Conservation (phyloP, 352 stramenopile genomes). For the Aphanomyces invadans region DNA sequence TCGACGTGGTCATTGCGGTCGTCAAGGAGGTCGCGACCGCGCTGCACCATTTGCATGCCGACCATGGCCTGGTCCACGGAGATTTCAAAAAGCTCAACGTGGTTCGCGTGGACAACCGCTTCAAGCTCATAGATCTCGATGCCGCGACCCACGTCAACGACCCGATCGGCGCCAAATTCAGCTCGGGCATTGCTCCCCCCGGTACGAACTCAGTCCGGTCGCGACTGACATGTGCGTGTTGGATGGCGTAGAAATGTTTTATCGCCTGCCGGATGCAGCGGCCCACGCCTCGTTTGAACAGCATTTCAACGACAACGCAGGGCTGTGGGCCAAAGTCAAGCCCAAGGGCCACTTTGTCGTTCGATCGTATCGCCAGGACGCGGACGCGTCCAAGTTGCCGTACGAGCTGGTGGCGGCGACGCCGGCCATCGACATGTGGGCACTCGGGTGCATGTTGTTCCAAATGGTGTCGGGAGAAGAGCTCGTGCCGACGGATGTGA, state of each 20-base stretch:
- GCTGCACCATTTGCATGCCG: background rate
- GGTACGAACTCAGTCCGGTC: background rate
- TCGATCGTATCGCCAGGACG: background rate
- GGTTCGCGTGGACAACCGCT: conserved; percentile 14
- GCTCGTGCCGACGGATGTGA: conserved; percentile 2
- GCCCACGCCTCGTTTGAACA: background rate
- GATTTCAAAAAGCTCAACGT: conserved; percentile 28
- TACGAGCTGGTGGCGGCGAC: conserved; percentile 10
- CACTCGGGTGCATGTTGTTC: conserved; percentile 25
- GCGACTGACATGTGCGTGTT: background rate
- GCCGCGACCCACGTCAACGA: background rate
- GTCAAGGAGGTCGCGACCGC: background rate
- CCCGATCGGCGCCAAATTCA: conserved; percentile 20
- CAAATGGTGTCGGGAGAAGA: conserved; percentile 12
- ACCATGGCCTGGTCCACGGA: conserved; percentile 21
- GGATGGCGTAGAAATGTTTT: conserved; percentile 13
- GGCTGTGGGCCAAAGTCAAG: background rate
- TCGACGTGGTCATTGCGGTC: background rate
- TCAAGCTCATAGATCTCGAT: conserved; percentile 27
- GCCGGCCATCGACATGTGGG: conserved; percentile 25
- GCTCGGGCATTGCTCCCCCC: conserved; percentile 21
- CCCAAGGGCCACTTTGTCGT: background rate
- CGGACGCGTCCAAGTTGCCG: background rate
- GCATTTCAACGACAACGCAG: background rate
- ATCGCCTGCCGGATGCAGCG: background rate